Base-by-base conservation (phyloP, 2,329 filamentous ascomycete genomes). In the Herpotrichia juniperi region DNA sequence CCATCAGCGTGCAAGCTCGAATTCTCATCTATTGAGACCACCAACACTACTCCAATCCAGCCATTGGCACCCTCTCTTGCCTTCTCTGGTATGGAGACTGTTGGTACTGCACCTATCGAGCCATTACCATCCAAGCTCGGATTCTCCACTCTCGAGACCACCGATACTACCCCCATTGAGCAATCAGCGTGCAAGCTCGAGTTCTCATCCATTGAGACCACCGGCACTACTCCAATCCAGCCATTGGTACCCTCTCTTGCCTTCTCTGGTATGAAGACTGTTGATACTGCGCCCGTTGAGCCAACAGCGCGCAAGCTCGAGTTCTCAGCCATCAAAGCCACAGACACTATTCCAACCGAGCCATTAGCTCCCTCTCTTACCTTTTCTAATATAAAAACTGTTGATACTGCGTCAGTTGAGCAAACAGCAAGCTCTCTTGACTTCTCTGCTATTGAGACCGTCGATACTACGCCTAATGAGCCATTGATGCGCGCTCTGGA, bases 161-260 rank as follows among this genome's bases (percentile, higher is more conserved):
- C 26, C 34, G 46, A 48, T 28, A 48, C 12, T 21, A 10, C 46
- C 3, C 46, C 46, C 19, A n/a, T 34, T n/a, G 10, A 47, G 44
- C 9, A n/a, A n/a, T n/a, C n/a, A n/a, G n/a, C n/a, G n/a, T n/a
- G n/a, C n/a, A n/a, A n/a, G n/a, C n/a, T n/a, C n/a, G n/a, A n/a
- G n/a, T n/a, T n/a, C n/a, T n/a, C n/a, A n/a, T n/a, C n/a, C n/a
- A n/a, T n/a, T n/a, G n/a, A 31, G n/a, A n/a, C 9, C 28, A 31
- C n/a, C 28, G n/a, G 9, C 28, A n/a, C n/a, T 31, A n/a, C 28
- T 31, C 28, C 28, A 31, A n/a, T 31, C 28, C n/a, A 12, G 9
- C 34, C 34, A 10, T 16, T 8, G 17, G 34, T 19, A 10, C 34
- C 34, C 8, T 9, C 17, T 8, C 34, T 39, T 39, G 9, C 34